These are phyloP conservation scores for Plantago major DNA, from an alignment of 257 asterid genomes.

Conservation along the genomic window DNA sequence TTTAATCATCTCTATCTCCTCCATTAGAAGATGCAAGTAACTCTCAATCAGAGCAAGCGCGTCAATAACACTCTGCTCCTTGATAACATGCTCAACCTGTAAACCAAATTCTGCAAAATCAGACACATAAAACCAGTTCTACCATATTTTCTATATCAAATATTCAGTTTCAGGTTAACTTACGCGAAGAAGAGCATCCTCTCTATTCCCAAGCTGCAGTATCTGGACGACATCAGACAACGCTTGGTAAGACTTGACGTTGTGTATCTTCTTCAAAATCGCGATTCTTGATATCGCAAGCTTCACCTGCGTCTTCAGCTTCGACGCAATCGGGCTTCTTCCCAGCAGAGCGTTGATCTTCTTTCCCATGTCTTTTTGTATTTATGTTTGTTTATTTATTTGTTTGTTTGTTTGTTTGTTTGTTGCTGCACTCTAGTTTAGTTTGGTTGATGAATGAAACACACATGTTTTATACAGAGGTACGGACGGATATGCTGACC, in stretches of 20 bases:
- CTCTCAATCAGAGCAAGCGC: conserved; percentile 30
- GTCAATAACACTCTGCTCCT: conserved; percentile 28
- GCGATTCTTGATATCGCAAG: conserved; percentile 36
- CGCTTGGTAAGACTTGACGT: conserved; percentile 26
- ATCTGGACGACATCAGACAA: conserved; percentile 36
- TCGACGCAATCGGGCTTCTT: conserved; percentile 24
- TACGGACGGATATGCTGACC: no score
- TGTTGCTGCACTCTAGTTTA: no score
- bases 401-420: background rate
- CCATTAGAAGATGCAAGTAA: conserved; percentile 28
- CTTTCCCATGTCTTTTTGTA: conserved; percentile 17
- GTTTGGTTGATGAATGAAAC: no score
- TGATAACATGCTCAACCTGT: conserved; percentile 32
- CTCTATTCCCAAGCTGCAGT: conserved; percentile 29
- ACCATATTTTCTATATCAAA: background rate
- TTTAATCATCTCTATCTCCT: conserved; percentile 19
- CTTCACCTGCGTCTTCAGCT: conserved; percentile 22
- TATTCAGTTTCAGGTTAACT: background rate
- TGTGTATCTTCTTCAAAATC: conserved; percentile 28
- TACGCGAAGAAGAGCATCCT: conserved; percentile 35
- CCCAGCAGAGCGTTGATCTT: conserved; percentile 23
- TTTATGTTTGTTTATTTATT: background rate
- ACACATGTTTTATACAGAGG: background rate
- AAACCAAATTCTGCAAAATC: background rate
- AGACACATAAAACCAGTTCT: no score